phyloP scores from a whole-genome alignment of 176 grass and related monocot species.

The Oryza nivara region DNA sequence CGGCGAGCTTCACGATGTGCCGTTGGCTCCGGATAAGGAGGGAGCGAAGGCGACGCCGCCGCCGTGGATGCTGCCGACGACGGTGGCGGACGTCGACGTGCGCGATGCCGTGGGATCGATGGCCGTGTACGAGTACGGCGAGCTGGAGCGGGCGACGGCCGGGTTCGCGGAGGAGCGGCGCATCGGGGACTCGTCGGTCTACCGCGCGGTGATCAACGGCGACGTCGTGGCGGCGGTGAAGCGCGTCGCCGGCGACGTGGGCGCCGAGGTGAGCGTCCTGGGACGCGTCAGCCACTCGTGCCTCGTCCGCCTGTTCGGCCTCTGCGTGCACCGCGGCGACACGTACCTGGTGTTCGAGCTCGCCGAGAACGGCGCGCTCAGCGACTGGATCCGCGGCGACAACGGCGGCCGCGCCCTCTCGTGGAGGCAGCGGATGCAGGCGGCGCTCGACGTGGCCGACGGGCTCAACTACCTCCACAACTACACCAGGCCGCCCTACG shows the following conservation, averaged over 20 bases:
- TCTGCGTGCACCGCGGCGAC: constrained; percentile 69
- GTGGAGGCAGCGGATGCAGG: constrained; percentile 72
- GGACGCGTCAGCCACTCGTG: constrained; percentile 57
- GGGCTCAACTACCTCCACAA: constrained; percentile 86
- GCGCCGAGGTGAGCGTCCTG: constrained; percentile 58
- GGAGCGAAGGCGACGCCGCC: neutral
- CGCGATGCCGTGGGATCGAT: constrained; percentile 42
- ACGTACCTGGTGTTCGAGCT: constrained; percentile 82
- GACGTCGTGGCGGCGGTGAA: constrained; percentile 45
- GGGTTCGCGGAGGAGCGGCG: constrained; percentile 26
- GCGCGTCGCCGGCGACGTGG: constrained; percentile 53
- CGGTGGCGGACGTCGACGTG: constrained; percentile 15
- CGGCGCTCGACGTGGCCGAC: constrained; percentile 63
- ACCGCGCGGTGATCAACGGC: constrained; percentile 57
- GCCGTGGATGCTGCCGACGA: neutral
- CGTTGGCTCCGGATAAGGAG: neutral
- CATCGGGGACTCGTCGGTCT: constrained; percentile 43
- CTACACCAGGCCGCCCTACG: constrained; percentile 68
- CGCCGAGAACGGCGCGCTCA: constrained; percentile 73
- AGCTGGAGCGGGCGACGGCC: constrained; percentile 44
- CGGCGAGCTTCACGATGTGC: neutral
- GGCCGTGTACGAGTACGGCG: constrained; percentile 47
- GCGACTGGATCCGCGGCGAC: constrained; percentile 60
- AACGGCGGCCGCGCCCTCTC: constrained; percentile 1
- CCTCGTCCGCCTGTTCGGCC: constrained; percentile 63